Evolutionary conservation across 1,284 basidiomycete species (phyloP).

Genomic region (Ustanciosporium gigantosporum): DNA sequence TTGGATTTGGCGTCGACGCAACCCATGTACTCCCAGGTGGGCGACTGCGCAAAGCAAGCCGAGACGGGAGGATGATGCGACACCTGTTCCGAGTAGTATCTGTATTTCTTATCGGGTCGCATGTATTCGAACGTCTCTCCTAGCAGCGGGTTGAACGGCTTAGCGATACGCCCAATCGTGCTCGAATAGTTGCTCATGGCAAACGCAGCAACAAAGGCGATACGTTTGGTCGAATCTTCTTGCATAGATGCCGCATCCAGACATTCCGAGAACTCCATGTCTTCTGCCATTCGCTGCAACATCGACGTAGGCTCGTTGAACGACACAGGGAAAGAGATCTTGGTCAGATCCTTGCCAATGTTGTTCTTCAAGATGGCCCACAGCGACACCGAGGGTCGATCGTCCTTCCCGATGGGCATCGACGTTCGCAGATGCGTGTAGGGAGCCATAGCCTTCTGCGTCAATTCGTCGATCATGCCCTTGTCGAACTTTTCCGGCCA

Average conservation of each 20-base stretch:
- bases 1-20: conserved; percentile 59
- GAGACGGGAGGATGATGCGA: conserved; percentile 95
- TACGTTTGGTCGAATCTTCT: conserved; percentile 75
- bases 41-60: conserved; percentile 84
- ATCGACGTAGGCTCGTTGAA: conserved; percentile 82
- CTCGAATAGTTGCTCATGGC: conserved; percentile 98
- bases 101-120: conserved; percentile 74
- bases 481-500: conserved; percentile 40
- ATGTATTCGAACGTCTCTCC: conserved; percentile 95
- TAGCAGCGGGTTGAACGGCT: conserved; percentile 63
- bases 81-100: conserved; percentile 92
- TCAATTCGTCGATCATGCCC: conserved; percentile 30
- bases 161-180: conserved; percentile 69
- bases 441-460: conserved; percentile 40
- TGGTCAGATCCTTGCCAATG: conserved; percentile 95
- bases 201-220: conserved; percentile 93
- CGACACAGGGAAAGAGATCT: conserved; percentile 91
- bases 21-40: conserved; percentile 87
- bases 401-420: conserved; percentile 75
- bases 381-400: conserved; percentile 84
- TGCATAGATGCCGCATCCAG: conserved; percentile 81
- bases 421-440: conserved; percentile 72
- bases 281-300: conserved; percentile 71
- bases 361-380: conserved; percentile 95
- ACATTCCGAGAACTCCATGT: conserved; percentile 59